Percentiles rank a stretch among this genome's conserved stretches.
Evolutionary conservation across 2,329 filamentous ascomycete genomes (phyloP).

Genomic region (Coniella vitis): DNA sequence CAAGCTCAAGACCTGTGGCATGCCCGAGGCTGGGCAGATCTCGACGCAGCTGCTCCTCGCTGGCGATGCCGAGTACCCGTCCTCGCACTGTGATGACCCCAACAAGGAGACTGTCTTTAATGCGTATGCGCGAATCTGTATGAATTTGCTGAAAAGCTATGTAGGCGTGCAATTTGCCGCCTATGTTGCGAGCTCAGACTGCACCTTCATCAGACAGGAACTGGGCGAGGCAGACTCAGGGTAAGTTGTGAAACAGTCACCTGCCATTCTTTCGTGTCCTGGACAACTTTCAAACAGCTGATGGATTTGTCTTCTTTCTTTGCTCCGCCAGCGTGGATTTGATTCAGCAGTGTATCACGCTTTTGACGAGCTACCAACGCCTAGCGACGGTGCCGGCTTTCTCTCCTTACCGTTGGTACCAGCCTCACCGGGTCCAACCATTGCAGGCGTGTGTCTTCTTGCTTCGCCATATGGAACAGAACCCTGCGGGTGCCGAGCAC

Average conservation of each 20-base stretch:
- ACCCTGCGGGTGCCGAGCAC: not conserved
- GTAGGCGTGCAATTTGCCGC: not conserved
- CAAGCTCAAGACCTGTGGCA: not conserved
- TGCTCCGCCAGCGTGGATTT: not conserved
- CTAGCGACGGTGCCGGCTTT: not conserved
- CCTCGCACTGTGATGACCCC: not conserved
- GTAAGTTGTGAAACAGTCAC: no score
- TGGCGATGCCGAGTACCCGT: not conserved
- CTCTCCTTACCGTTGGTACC: not conserved
- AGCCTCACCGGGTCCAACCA: not conserved
- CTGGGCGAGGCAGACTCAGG: no score
- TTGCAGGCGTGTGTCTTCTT: not conserved
- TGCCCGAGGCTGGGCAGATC: not conserved
- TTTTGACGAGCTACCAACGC: not conserved
- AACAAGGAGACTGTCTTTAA: not conserved
- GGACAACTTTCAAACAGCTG: no score
- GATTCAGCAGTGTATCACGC: not conserved
- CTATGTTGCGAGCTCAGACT: not conserved
- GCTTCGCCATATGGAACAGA: not conserved
- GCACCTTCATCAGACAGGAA: no score
- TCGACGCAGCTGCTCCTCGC: not conserved
- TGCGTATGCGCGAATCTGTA: not conserved
- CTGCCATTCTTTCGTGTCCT: no score
- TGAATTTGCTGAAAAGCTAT: not conserved
- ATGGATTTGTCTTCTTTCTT: not conserved